Conservation (phyloP, 2,329 filamentous ascomycete genomes). For the Ophiostoma piceae region DNA sequence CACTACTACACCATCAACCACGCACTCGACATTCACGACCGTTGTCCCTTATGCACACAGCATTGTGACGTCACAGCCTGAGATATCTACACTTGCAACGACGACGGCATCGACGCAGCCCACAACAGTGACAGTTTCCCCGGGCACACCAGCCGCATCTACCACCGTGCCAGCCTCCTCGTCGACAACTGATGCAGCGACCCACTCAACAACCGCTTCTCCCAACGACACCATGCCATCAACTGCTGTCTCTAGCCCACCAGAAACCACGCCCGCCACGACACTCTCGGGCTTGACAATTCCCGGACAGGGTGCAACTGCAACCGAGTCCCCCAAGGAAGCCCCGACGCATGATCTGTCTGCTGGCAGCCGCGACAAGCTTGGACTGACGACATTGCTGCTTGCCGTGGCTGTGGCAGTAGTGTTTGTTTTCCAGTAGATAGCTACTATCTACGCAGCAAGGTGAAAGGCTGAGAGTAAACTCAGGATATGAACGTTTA, state of each 20-base stretch:
- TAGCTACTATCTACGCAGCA: not conserved
- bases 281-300: not conserved
- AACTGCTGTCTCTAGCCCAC: not conserved
- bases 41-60: not conserved
- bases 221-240: not conserved
- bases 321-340: constrained; percentile 7
- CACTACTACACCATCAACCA: not conserved
- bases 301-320: not conserved
- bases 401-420: not conserved
- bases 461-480: not conserved
- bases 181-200: not conserved
- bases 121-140: not conserved
- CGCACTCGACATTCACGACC: not conserved
- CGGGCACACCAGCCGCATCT: not conserved
- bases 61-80: not conserved
- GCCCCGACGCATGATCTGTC: not conserved
- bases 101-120: not conserved
- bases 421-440: not conserved
- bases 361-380: not conserved
- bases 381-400: not conserved
- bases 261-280: not conserved
- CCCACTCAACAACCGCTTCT: not conserved
- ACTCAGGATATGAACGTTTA: not conserved
- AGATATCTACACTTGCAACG: not conserved
- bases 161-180: not conserved